Conservation (phyloP, 2,329 filamentous ascomycete genomes). For the Penicillium sp. region DNA sequence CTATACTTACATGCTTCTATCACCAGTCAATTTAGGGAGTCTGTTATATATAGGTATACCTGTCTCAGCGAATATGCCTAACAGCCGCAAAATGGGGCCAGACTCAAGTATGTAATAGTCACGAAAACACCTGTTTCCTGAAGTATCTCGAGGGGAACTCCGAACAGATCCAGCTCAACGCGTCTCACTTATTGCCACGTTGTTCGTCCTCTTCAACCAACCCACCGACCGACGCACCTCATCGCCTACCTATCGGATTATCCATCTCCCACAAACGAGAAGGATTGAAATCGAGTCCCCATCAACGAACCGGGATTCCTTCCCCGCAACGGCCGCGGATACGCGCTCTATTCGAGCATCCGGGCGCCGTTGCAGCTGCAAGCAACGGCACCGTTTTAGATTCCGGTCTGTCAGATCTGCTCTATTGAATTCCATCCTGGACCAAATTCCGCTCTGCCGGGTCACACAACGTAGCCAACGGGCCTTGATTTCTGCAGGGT, state of each 20-base stretch:
- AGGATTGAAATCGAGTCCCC: neutral
- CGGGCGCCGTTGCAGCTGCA: neutral
- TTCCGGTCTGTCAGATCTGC: neutral
- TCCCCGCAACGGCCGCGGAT: constrained; percentile 1
- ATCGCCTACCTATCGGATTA: no score
- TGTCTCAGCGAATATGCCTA: neutral
- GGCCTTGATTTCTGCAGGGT: neutral
- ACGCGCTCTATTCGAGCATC: neutral
- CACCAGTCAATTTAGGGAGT: neutral
- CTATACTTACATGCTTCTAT: neutral
- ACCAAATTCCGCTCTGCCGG: neutral
- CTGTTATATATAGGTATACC: neutral
- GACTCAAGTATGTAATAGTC: neutral
- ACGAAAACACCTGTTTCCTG: neutral
- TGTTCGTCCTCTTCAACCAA: neutral
- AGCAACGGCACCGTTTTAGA: neutral
- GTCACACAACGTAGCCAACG: constrained; percentile 6
- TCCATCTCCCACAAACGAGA: neutral
- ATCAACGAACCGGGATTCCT: neutral
- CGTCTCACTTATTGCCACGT: neutral
- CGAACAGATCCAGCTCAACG: neutral
- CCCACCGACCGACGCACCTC: neutral
- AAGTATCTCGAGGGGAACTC: neutral
- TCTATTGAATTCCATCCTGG: constrained; percentile 1
- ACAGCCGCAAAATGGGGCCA: neutral